A percentile compares a stretch with the other conserved stretches of the same genome.
Conservation (phyloP, 257 asterid species). For the Rhazya stricta region DNA sequence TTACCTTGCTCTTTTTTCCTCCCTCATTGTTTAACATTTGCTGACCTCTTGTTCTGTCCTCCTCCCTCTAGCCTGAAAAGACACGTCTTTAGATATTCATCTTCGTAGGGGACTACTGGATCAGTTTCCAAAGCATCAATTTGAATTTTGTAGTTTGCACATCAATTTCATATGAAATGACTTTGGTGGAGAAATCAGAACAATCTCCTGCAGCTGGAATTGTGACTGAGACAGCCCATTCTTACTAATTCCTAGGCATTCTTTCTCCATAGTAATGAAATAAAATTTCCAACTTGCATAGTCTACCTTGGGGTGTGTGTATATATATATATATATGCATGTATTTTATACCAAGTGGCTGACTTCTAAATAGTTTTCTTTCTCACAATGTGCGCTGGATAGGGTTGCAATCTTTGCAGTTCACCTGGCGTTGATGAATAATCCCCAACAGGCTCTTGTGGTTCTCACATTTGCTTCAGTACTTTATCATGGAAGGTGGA, state of each 20-base stretch:
- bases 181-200: not conserved
- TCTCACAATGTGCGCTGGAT: constrained; percentile 28
- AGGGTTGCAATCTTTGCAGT: constrained; percentile 82
- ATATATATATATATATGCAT: not conserved
- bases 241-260: not conserved
- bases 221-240: not conserved
- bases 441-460: constrained; percentile 63
- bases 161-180: not conserved
- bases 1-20: not conserved
- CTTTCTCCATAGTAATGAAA: not conserved
- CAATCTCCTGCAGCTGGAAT: not conserved
- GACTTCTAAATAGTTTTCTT: constrained; percentile 1
- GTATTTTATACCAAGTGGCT: not conserved
- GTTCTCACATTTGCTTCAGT: constrained; percentile 77
- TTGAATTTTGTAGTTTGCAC: not conserved
- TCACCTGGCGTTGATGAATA: constrained; percentile 53
- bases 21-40: not conserved
- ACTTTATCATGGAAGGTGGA: constrained; percentile 64
- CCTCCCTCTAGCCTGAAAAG: not conserved
- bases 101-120: not conserved
- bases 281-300: not conserved
- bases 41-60: not conserved
- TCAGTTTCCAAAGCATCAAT: not conserved
- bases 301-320: too few relatives aligned
- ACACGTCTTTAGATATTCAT: not conserved